These are phyloP conservation scores for Urostyla sp. DNA, from an alignment of 73 alveolate genomes.

Conservation along the genomic window DNA sequence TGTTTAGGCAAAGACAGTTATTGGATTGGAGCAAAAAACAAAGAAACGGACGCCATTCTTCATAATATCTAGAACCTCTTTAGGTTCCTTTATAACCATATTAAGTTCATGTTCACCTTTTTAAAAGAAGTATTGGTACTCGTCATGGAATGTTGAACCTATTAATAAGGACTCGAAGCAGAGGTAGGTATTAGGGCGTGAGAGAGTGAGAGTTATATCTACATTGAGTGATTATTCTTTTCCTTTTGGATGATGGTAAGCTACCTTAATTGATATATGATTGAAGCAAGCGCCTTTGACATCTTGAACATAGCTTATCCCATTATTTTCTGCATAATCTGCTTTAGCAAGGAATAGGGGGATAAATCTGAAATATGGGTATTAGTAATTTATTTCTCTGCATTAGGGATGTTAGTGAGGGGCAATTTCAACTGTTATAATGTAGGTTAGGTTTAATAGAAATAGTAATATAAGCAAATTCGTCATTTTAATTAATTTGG, in stretches of 20 bases:
- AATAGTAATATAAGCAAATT: too few species aligned
- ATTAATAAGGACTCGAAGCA: constrained; percentile 19
- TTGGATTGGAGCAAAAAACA: constrained; percentile 1
- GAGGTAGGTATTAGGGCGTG: background rate
- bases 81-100: constrained; percentile 7
- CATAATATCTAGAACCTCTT: constrained; percentile 9
- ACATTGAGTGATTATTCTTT: background rate
- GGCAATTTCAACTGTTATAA: too few species aligned
- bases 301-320: background rate
- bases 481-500: too few species aligned
- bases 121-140: background rate
- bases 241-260: background rate
- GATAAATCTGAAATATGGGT: background rate
- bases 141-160: constrained; percentile 28
- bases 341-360: background rate
- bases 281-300: constrained; percentile 4
- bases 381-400: too few species aligned
- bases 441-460: too few species aligned
- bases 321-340: background rate
- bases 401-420: too few species aligned
- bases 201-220: background rate
- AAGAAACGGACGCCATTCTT: constrained; percentile 29
- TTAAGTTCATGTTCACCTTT: background rate
- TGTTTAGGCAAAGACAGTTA: background rate
- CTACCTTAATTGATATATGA: background rate